phyloP scores from a whole-genome alignment of 768 basidiomycete species.

The Leucocoprinus sp. region DNA sequence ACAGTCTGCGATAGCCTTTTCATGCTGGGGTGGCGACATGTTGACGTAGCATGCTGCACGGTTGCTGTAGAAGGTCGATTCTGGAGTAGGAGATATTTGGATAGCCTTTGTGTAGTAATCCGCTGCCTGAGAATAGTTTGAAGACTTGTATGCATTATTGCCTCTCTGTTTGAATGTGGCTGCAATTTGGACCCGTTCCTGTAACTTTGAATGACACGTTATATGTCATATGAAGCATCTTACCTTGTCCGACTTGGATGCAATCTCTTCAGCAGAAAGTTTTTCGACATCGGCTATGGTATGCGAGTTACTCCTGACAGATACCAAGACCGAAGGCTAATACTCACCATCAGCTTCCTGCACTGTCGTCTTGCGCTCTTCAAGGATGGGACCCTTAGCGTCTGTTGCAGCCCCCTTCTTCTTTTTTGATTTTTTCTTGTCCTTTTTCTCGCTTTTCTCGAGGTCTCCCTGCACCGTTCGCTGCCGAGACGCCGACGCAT shows the following conservation, averaged over 20 bases:
- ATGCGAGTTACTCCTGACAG: conserved; percentile 11
- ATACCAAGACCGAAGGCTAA: neutral
- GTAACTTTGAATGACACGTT: conserved; percentile 1
- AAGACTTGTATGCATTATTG: conserved; percentile 59
- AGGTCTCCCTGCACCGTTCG: conserved; percentile 24
- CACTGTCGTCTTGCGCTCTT: conserved; percentile 50
- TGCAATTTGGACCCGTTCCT: conserved; percentile 63
- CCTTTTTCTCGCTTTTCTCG: conserved; percentile 39
- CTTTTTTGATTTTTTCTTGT: conserved; percentile 41
- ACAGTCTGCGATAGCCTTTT: conserved; percentile 82
- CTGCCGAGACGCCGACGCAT: conserved; percentile 49
- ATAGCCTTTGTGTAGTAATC: conserved; percentile 72
- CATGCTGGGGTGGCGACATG: conserved; percentile 76
- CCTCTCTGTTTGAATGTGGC: conserved; percentile 62
- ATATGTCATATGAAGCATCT: conserved; percentile 7
- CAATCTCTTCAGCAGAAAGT: conserved; percentile 47
- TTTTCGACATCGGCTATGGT: conserved; percentile 28
- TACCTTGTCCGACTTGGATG: conserved; percentile 52
- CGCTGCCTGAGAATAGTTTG: conserved; percentile 51
- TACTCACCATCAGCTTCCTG: conserved; percentile 25
- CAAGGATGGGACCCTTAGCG: conserved; percentile 67
- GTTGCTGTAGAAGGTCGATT: conserved; percentile 95
- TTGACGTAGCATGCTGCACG: conserved; percentile 96
- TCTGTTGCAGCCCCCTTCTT: conserved; percentile 52
- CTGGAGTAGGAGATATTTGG: conserved; percentile 63